Conservation (phyloP, 208 protist genomes). For the Trichomonas tenax region DNA sequence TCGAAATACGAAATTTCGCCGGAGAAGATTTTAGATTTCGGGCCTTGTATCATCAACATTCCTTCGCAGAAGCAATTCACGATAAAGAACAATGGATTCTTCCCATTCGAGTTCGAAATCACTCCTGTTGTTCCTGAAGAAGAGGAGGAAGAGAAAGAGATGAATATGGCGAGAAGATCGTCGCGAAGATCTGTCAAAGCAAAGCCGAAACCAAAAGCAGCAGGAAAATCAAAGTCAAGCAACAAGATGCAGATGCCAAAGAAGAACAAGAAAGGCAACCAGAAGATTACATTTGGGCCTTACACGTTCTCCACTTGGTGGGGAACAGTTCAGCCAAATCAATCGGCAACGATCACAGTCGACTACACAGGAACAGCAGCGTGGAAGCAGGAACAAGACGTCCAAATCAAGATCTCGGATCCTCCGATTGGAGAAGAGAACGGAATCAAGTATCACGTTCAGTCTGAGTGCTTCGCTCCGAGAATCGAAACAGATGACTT, state of each 20-base stretch:
- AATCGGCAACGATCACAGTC: background rate
- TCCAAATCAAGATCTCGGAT: background rate
- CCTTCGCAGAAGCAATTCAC: background rate
- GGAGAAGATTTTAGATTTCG: background rate
- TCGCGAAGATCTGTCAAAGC: background rate
- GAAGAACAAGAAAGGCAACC: background rate
- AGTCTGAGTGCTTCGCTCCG: background rate
- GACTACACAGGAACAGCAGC: background rate
- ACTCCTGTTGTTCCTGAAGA: background rate
- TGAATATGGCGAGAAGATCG: background rate
- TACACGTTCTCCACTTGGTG: background rate
- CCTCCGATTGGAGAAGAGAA: background rate
- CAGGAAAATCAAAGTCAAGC: background rate
- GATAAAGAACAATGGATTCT: background rate
- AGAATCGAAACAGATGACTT: background rate
- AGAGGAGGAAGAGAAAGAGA: background rate
- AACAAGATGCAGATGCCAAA: background rate
- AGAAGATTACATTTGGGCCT: background rate
- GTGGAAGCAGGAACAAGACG: background rate
- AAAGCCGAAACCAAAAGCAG: background rate
- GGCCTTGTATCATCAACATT: background rate
- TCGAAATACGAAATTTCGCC: background rate
- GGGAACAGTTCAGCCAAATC: background rate
- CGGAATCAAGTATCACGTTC: background rate
- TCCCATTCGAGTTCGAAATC: constrained; percentile 10